phyloP scores from a whole-genome alignment of 2,329 filamentous ascomycete species.

The Pseudogymnoascus destructans region DNA sequence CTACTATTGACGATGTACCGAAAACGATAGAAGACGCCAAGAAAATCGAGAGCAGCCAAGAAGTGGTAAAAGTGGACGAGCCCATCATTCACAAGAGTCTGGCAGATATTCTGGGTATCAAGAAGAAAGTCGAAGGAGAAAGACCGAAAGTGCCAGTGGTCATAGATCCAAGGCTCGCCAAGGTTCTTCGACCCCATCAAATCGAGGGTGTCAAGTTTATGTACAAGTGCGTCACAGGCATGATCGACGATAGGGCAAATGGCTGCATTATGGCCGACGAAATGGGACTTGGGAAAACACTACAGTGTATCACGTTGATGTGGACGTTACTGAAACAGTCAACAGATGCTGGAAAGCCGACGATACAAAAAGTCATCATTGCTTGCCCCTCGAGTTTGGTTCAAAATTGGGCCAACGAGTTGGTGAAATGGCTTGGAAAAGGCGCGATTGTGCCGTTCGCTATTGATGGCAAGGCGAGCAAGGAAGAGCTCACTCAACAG shows the following conservation, averaged over 20 bases:
- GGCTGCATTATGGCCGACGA: slow-evolving; percentile 99
- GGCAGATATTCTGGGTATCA: slow-evolving; percentile 86
- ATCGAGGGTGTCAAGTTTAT: slow-evolving; percentile 97
- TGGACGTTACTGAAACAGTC: slow-evolving; percentile 97
- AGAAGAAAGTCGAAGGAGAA: slow-evolving; percentile 65
- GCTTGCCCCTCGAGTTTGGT: slow-evolving; percentile 94
- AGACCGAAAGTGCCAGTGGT: slow-evolving; percentile 90
- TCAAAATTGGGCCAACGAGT: slow-evolving; percentile 94
- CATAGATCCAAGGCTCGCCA: slow-evolving; percentile 79
- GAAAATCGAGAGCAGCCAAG: slow-evolving; percentile 33
- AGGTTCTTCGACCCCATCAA: slow-evolving; percentile 89
- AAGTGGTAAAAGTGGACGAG: slow-evolving; percentile 49
- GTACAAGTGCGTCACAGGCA: slow-evolving; percentile 86
- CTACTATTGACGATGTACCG: slow-evolving; percentile 78
- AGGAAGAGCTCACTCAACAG: slow-evolving; percentile 82
- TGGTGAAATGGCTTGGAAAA: slow-evolving; percentile 89
- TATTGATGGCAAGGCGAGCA: slow-evolving; percentile 90
- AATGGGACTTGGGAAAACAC: slow-evolving; percentile 94
- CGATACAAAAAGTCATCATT: slow-evolving; percentile 93
- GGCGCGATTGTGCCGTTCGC: slow-evolving; percentile 89
- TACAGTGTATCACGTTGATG: slow-evolving; percentile 92
- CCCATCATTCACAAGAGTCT: slow-evolving; percentile 89
- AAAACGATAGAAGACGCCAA: slow-evolving; percentile 34
- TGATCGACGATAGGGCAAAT: slow-evolving; percentile 86
- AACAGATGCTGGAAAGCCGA: slow-evolving; percentile 82